Evolutionary conservation across 2,329 filamentous ascomycete genomes (phyloP).

Genomic region (Ophiostoma piceae): DNA sequence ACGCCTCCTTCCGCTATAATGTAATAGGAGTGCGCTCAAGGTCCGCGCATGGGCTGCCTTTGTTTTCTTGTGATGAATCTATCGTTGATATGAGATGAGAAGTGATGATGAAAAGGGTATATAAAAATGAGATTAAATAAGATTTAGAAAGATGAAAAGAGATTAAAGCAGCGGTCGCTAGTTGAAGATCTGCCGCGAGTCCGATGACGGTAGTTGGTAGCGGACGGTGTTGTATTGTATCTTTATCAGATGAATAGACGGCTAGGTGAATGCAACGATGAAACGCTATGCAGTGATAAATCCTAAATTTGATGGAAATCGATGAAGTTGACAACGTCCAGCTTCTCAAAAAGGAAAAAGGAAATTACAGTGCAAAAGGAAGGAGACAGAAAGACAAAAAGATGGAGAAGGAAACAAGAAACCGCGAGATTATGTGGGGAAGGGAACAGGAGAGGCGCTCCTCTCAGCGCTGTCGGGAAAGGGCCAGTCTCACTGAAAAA

Average conservation of each 20-base stretch:
- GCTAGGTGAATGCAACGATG: not conserved
- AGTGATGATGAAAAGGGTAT: not conserved
- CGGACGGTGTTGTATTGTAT: not conserved
- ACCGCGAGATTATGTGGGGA: conserved; percentile 3
- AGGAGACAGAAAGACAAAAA: conserved; percentile 7
- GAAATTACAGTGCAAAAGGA: not conserved
- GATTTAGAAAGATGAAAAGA: not conserved
- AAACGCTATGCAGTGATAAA: not conserved
- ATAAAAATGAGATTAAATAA: not conserved
- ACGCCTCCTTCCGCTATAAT: not conserved
- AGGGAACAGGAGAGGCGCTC: not conserved
- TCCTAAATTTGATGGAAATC: not conserved
- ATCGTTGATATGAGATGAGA: not conserved
- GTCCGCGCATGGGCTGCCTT: not conserved
- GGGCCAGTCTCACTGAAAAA: not conserved
- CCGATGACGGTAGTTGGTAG: not conserved
- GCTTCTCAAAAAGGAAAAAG: not conserved
- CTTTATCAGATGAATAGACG: not conserved
- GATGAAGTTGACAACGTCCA: not conserved
- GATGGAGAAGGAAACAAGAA: conserved; percentile 7
- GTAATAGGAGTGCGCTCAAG: not conserved
- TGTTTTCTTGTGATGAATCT: not conserved
- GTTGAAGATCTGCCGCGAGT: not conserved
- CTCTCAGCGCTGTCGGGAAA: not conserved
- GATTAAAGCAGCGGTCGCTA: not conserved